Conservation (phyloP, 345 rosid genomes). For the Anastatica hierochuntica region DNA sequence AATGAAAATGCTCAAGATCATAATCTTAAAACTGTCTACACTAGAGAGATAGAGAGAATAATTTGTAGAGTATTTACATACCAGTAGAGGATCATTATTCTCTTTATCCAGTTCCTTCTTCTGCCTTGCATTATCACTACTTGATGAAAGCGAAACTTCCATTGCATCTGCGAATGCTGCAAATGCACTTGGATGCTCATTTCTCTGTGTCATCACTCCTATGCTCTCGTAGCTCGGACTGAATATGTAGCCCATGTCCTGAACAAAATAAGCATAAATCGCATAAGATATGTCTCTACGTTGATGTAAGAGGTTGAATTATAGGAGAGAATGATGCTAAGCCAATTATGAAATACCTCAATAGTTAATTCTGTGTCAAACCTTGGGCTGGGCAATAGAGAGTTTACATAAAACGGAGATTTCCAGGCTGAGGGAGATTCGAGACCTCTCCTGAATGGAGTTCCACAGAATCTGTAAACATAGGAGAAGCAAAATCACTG, state of each 20-base stretch:
- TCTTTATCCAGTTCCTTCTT: conserved; percentile 37
- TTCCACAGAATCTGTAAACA: conserved; percentile 63
- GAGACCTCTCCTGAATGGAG: conserved; percentile 72
- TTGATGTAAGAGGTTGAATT: not conserved
- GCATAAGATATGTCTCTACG: not conserved
- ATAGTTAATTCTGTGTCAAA: conserved; percentile 75
- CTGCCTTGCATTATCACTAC: conserved; percentile 41
- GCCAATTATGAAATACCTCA: conserved; percentile 45
- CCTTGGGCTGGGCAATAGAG: conserved; percentile 73
- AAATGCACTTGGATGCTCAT: conserved; percentile 49
- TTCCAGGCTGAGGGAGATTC: conserved; percentile 99
- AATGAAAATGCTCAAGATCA: not conserved
- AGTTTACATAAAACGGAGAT: conserved; percentile 86
- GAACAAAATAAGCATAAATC: not conserved
- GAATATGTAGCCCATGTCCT: conserved; percentile 87
- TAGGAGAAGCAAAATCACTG: conserved; percentile 1
- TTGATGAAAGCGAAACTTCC: conserved; percentile 45
- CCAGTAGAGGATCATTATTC: conserved; percentile 26
- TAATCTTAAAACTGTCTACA: not conserved
- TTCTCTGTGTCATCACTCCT: conserved; percentile 67
- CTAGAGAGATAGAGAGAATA: not conserved
- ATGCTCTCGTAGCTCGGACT: conserved; percentile 92
- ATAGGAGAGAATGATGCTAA: not conserved
- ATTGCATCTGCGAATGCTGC: conserved; percentile 75
- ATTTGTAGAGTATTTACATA: not conserved